Evolutionary conservation across 2,329 filamentous ascomycete species (phyloP), one percentile per base, ranked within the genome.

Genomic region (Metarhizium guizhouense): DNA sequence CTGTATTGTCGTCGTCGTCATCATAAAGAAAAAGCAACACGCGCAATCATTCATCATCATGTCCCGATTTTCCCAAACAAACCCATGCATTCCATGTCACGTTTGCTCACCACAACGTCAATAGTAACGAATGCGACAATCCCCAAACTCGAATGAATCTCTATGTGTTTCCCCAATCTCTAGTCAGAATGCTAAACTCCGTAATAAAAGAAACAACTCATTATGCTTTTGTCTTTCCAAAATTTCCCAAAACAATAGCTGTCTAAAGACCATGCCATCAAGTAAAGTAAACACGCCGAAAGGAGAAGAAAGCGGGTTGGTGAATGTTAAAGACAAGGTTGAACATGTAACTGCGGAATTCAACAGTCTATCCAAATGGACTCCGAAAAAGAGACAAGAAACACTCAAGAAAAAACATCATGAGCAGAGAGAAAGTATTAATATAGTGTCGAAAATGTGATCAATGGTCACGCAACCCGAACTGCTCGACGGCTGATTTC

Each of bases 401-500:
- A 48, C 13, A n/a, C 7, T 7, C 5, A 20, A 45, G n/a, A 8
- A 20, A 10, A 18, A 20, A 45, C 3, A 45, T 20, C 11, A 18
- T 48, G 45, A 29, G 7, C 2, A 51, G 47, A 38, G 30, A 14
- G 6, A 30, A 29, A 8, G 14, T 50, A 47, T 56, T 49, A 30
- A 34, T 11, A 18, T 25, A 45, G 11, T 30, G 32, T 10, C 38
- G 45, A 14, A 6, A n/a, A 7, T 47, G 40, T 11, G 30, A 16
- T 42, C 13, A 7, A 13, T 48, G n/a, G 40, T 49, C 51, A 56
- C 25, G 43, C 54, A 29, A 48, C 45, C 16, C 36, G 58, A 45
- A 68, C 64, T 49, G 63, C 59, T 20, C 62, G 66, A 50, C 62
- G 63, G 50, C 60, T 61, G 38, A 67, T 50, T 25, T 72, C 69